Percentiles rank a stretch among this genome's conserved stretches.
These are phyloP conservation scores for Astrothelium macrocarpum DNA, from an alignment of 495 filamentous ascomycete genomes.

Conservation along the genomic window DNA sequence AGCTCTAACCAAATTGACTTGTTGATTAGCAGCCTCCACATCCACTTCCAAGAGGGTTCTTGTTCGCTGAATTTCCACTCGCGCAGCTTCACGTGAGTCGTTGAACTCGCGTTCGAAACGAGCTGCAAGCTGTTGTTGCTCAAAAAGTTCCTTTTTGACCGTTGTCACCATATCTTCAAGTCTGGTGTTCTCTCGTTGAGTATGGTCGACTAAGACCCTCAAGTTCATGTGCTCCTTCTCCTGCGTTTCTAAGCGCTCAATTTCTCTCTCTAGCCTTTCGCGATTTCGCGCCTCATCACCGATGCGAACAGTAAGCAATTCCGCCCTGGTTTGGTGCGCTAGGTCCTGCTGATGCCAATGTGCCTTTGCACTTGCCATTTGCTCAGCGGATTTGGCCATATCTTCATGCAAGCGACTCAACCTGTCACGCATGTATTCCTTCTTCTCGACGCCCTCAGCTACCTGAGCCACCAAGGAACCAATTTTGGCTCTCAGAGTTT, in stretches of 20 bases:
- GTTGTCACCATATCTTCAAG: constrained; percentile 56
- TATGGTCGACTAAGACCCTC: constrained; percentile 45
- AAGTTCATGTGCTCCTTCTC: constrained; percentile 57
- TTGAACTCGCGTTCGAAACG: constrained; percentile 75
- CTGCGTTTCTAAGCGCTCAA: constrained; percentile 63
- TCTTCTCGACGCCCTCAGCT: constrained; percentile 70
- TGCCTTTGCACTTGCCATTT: constrained; percentile 73
- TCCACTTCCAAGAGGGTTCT: constrained; percentile 70
- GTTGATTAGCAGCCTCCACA: constrained; percentile 67
- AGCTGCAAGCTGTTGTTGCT: constrained; percentile 49
- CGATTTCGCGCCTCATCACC: constrained; percentile 67
- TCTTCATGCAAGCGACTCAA: constrained; percentile 76
- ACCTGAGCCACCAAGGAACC: constrained; percentile 62
- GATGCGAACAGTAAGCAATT: constrained; percentile 67
- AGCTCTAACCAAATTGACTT: constrained; percentile 68
- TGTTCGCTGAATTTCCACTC: constrained; percentile 66
- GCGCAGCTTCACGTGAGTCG: constrained; percentile 66
- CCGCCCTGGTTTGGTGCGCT: constrained; percentile 60
- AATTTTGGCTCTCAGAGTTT: constrained; percentile 47
- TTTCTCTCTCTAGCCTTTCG: constrained; percentile 69
- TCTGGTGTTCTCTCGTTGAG: constrained; percentile 44
- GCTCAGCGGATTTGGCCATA: constrained; percentile 63
- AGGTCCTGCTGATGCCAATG: constrained; percentile 63
- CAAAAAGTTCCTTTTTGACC: constrained; percentile 58
- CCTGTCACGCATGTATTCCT: constrained; percentile 68